Conservation (phyloP, 139 green algal genomes). For the Chlorella sp. region DNA sequence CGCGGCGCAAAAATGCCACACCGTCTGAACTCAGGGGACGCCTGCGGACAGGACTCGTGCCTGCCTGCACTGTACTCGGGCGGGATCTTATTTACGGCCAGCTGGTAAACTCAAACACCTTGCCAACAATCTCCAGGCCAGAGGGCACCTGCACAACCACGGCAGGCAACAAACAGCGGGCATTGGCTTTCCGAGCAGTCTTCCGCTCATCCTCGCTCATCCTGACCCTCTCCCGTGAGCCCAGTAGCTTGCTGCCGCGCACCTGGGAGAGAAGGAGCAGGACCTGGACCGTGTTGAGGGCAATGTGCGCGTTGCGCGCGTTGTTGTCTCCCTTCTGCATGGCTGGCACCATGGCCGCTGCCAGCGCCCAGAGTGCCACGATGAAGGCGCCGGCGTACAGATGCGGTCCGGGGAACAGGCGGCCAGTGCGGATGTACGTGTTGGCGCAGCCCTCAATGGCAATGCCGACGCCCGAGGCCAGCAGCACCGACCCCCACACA, state of each 20-base stretch:
- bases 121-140: conserved; percentile 91
- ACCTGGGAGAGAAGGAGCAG: conserved; percentile 85
- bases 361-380: conserved; percentile 84
- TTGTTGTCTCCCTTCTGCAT: conserved; percentile 97
- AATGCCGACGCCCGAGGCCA: conserved; percentile 79
- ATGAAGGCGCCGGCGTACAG: conserved; percentile 88
- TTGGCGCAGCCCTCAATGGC: conserved; percentile 84
- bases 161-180: not conserved
- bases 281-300: conserved; percentile 83
- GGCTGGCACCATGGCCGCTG: conserved; percentile 79
- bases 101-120: conserved; percentile 41
- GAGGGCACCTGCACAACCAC: conserved; percentile 70
- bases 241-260: not conserved
- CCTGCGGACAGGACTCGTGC: too few species aligned
- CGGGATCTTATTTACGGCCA: conserved; percentile 40
- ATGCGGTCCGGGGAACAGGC: conserved; percentile 97
- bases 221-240: not conserved
- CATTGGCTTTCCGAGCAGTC: not conserved
- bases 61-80: too few species aligned
- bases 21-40: too few species aligned
- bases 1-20: too few species aligned
- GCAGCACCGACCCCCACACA: conserved; percentile 74
- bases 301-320: conserved; percentile 86
- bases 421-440: conserved; percentile 88
- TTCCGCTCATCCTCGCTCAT: not conserved